Evolutionary conservation across 805 yeast species (phyloP).

Genomic region (Yamadazyma laniorum): DNA sequence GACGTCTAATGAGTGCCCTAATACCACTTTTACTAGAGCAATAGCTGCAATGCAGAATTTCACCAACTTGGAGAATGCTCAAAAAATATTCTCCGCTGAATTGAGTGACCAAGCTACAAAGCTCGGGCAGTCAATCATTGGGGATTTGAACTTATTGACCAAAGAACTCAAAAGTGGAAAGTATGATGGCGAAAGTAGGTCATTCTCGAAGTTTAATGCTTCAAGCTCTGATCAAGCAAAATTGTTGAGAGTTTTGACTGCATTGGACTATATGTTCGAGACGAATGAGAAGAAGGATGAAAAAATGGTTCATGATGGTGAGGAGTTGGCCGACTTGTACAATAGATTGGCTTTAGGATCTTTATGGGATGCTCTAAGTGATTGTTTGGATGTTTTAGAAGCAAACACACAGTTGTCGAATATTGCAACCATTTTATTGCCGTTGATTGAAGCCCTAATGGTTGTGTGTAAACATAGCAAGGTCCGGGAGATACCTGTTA

Average conservation of each 20-base stretch:
- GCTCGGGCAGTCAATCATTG: slow-evolving; percentile 53
- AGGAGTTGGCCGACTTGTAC: slow-evolving; percentile 59
- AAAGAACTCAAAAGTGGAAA: slow-evolving; percentile 39
- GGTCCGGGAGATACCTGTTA: slow-evolving; percentile 53
- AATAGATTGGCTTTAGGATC: slow-evolving; percentile 67
- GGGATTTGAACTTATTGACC: slow-evolving; percentile 52
- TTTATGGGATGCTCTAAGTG: slow-evolving; percentile 83
- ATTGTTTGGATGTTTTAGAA: slow-evolving; percentile 62
- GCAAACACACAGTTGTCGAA: slow-evolving; percentile 46
- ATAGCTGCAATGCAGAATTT: slow-evolving; percentile 78
- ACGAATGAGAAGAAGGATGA: slow-evolving; percentile 24
- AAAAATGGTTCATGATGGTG: slow-evolving; percentile 29
- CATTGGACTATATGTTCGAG: slow-evolving; percentile 78
- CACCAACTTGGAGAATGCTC: slow-evolving; percentile 59
- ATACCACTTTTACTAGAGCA: slow-evolving; percentile 80
- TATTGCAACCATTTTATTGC: slow-evolving; percentile 77
- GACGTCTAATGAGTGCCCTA: slow-evolving; percentile 79
- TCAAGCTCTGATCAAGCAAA: slow-evolving; percentile 87
- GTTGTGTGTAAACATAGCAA: slow-evolving; percentile 90
- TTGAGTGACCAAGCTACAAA: slow-evolving; percentile 61
- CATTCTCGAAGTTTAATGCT: slow-evolving; percentile 67
- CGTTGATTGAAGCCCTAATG: slow-evolving; percentile 89
- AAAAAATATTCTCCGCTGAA: slow-evolving; percentile 62
- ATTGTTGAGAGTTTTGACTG: slow-evolving; percentile 79
- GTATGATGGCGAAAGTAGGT: slow-evolving; percentile 48